Percentiles rank a stretch among this genome's conserved stretches.
phyloP scores from a whole-genome alignment of 768 basidiomycete genomes.

The Kwoniella shandongensis region DNA sequence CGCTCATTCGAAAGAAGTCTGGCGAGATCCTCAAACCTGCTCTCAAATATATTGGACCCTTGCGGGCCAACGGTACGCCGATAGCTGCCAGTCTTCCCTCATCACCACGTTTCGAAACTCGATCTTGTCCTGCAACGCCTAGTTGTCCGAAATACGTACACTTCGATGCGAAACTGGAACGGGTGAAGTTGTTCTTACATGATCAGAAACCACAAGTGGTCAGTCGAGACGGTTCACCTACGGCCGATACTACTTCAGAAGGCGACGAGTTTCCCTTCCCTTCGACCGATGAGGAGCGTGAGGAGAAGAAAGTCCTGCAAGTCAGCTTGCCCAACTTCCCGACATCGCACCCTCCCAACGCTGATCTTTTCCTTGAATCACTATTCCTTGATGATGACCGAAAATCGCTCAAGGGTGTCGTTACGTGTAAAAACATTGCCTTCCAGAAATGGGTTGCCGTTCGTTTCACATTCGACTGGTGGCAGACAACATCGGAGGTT shows the following conservation, averaged over 20 bases:
- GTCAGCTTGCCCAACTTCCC: conserved; percentile 74
- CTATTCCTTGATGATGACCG: conserved; percentile 56
- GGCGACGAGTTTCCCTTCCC: conserved; percentile 56
- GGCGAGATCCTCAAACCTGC: conserved; percentile 91
- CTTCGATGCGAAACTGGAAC: conserved; percentile 87
- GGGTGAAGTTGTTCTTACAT: conserved; percentile 89
- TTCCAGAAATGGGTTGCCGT: conserved; percentile 84
- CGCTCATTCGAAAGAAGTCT: conserved; percentile 80
- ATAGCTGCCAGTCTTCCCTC: conserved; percentile 14
- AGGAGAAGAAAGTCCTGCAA: conserved; percentile 40
- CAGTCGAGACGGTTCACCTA: conserved; percentile 83
- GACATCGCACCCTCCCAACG: conserved; percentile 49
- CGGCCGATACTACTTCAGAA: conserved; percentile 60
- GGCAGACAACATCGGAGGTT: conserved; percentile 96
- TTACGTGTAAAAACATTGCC: conserved; percentile 79
- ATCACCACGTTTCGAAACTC: conserved; percentile 52
- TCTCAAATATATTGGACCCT: conserved; percentile 66
- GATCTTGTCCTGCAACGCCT: conserved; percentile 78
- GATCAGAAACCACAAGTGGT: conserved; percentile 95
- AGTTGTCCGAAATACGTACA: conserved; percentile 77
- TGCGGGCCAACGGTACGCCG: conserved; percentile 57
- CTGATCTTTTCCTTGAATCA: conserved; percentile 56
- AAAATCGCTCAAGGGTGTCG: conserved; percentile 65
- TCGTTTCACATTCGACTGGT: conserved; percentile 88
- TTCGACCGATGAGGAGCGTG: conserved; percentile 50